Evolutionary conservation across 371 early-diverging fungal genomes (phyloP).

Genomic region (Batrachochytrium dendrobatidis): DNA sequence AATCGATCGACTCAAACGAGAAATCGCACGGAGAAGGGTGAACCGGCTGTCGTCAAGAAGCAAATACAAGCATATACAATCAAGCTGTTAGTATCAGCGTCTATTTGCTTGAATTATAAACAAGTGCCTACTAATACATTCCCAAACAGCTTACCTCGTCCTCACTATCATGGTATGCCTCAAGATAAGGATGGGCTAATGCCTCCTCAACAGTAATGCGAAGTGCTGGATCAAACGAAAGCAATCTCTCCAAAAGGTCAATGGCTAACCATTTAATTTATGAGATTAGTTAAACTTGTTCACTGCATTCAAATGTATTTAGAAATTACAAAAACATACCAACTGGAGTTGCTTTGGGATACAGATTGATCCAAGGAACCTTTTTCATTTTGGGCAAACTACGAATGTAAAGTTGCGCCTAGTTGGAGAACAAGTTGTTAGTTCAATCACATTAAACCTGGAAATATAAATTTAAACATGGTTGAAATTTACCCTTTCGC

Average conservation of each 20-base stretch:
- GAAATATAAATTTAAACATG: conserved; percentile 4
- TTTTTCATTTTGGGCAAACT: conserved; percentile 80
- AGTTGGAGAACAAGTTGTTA: conserved; percentile 6
- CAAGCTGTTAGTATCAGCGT: no score
- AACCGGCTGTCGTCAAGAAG: no score
- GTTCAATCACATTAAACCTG: neutral
- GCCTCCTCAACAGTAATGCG: conserved; percentile 86
- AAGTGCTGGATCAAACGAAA: conserved; percentile 88
- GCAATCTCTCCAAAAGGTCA: conserved; percentile 81
- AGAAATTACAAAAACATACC: conserved; percentile 8
- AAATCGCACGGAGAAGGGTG: conserved; percentile 67
- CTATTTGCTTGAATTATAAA: no score
- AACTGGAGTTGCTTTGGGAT: conserved; percentile 56
- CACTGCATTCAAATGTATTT: neutral
- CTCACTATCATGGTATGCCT: conserved; percentile 85
- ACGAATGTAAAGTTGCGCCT: conserved; percentile 94
- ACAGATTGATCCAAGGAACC: conserved; percentile 72
- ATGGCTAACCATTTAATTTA: no score
- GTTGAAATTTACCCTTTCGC: conserved; percentile 64
- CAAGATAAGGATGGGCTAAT: conserved; percentile 76
- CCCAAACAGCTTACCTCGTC: no score
- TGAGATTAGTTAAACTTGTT: no score
- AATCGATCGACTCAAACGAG: conserved; percentile 80
- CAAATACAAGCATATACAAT: no score
- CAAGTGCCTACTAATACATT: no score